Evolutionary conservation across 371 early-diverging fungal species (phyloP).

Genomic region (Mucor sp.): DNA sequence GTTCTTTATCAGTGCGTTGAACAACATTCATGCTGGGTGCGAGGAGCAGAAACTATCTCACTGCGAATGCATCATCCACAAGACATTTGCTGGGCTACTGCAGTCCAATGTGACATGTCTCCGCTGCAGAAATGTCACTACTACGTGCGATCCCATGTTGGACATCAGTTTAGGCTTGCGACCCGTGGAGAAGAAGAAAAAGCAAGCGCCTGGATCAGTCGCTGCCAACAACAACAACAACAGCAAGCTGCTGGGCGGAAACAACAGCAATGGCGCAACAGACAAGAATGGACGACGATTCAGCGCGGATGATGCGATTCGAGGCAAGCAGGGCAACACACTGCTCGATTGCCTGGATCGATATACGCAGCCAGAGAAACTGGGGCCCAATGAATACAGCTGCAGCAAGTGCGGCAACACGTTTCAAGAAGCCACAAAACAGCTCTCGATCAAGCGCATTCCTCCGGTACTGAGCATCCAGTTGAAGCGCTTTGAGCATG

Average conservation of each 20-base stretch:
- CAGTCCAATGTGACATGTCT: slow-evolving; percentile 89
- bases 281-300: slow-evolving; percentile 19
- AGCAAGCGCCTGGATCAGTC: not conserved
- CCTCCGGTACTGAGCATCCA: slow-evolving; percentile 92
- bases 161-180: slow-evolving; percentile 89
- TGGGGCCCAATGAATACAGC: slow-evolving; percentile 72
- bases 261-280: not conserved
- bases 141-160: slow-evolving; percentile 85
- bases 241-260: slow-evolving; percentile 6
- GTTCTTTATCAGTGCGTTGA: slow-evolving; percentile 88
- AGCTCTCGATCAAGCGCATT: slow-evolving; percentile 79
- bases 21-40: slow-evolving; percentile 79
- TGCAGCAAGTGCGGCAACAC: slow-evolving; percentile 74
- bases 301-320: slow-evolving; percentile 6
- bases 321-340: slow-evolving; percentile 40
- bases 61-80: slow-evolving; percentile 90
- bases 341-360: slow-evolving; percentile 64
- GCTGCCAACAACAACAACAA: not conserved
- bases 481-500: slow-evolving; percentile 88
- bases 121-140: slow-evolving; percentile 80
- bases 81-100: slow-evolving; percentile 87
- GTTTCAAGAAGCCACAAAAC: slow-evolving; percentile 80
- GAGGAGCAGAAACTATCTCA: slow-evolving; percentile 35
- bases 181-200: slow-evolving; percentile 47
- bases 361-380: slow-evolving; percentile 75